Evolutionary conservation across 495 filamentous ascomycete species (phyloP), one percentile per base, ranked within the genome.

Genomic region (Parathielavia hyrcaniae): DNA sequence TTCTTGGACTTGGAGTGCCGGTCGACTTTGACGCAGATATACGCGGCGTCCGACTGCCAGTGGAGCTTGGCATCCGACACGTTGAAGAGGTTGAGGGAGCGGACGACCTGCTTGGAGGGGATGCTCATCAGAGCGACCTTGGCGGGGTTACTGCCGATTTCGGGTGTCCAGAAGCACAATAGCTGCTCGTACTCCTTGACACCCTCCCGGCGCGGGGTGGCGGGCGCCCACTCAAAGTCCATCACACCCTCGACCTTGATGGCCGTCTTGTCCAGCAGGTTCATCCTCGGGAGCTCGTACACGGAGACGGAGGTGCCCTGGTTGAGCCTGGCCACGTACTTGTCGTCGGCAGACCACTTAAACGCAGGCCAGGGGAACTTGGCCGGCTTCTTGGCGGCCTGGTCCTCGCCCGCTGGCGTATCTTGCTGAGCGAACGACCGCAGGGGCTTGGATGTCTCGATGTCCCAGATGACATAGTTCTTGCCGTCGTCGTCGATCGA

Each of bases 1-100:
- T 98, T 98, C 81, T 97, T 97, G 51, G 90, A 96, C 76, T 97
- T 98, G 69, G 90, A 95, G 79, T 98, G 93, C 57, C 93, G 86
- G 71, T 98, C 93, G 40, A 98, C 93, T 80, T 97, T 98, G 61
- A 97, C 93, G 69, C 95, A 98, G 54, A 97, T 84, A 67, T 96
- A 97, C 51, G 85, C 82, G 55, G 85, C 88, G 65, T 96, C 88
- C 2, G 88, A 95, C 74, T 98, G 93, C 93, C 93, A 98, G 76
- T 91, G 88, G 38, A 98, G 81, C 77, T 97, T 98, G 59, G 89
- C 92, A 74, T 98, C 93, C 5, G 89, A 86, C 23, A 98, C 93
- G 67, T 91, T 97, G 83, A 98, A 96, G 34, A 98, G 80, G 68
- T 98, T 98, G 65, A 96, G 79, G 0, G 91, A 93, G 62, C 93